Evolutionary conservation across 1,139 yeast species (phyloP).

Genomic region (Debaryomyces singareniensis): DNA sequence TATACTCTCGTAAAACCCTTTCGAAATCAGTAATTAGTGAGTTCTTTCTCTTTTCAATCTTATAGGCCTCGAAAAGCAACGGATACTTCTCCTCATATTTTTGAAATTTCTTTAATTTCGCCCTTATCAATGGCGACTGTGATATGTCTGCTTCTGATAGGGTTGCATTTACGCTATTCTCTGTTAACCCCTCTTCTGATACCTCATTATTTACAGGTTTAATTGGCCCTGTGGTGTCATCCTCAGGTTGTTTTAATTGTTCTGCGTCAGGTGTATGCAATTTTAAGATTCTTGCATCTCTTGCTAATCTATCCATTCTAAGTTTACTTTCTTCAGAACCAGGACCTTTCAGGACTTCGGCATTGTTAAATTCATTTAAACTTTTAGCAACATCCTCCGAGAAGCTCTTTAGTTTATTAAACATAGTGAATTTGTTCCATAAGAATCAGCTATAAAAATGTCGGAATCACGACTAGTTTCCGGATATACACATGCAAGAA

Average conservation of each 20-base stretch:
- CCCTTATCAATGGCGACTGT: conserved; percentile 47
- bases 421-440: conserved; percentile 14
- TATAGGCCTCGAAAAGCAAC: conserved; percentile 71
- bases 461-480: no score
- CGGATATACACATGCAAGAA: no score
- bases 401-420: conserved; percentile 46
- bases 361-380: conserved; percentile 26
- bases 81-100: conserved; percentile 93
- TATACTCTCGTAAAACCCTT: conserved; percentile 63
- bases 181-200: background rate
- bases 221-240: conserved; percentile 19
- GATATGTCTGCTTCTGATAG: conserved; percentile 24
- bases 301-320: conserved; percentile 26
- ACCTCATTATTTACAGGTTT: conserved; percentile 4
- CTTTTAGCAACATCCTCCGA: conserved; percentile 48
- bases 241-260: conserved; percentile 42
- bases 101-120: conserved; percentile 68
- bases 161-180: background rate
- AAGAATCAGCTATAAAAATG: no score
- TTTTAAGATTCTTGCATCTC: conserved; percentile 23
- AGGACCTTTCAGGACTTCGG: conserved; percentile 9
- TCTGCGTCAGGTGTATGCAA: conserved; percentile 40
- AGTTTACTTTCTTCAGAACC: conserved; percentile 11
- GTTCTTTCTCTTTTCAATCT: conserved; percentile 65
- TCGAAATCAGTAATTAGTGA: conserved; percentile 65